phyloP scores from a whole-genome alignment of 768 basidiomycete species.

The Clavulina sp. region DNA sequence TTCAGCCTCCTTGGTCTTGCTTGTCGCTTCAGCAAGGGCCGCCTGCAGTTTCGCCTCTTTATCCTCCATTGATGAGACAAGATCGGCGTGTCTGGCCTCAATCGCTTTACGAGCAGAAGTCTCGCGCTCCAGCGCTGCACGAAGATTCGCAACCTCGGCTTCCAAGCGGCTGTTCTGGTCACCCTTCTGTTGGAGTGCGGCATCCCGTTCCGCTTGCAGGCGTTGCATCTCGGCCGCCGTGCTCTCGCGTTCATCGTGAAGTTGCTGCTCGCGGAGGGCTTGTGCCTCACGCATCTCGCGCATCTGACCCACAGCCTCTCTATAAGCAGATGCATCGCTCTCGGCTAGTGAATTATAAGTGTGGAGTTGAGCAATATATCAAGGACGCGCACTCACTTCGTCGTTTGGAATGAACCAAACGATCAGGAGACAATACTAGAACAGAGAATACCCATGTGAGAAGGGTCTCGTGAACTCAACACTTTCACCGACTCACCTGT shows the following conservation, averaged over 20 bases:
- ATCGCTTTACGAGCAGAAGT: constrained; percentile 38
- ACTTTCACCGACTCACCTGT: constrained; percentile 37
- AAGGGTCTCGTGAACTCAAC: neutral
- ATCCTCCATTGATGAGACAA: constrained; percentile 36
- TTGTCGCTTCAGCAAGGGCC: constrained; percentile 51
- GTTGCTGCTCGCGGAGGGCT: constrained; percentile 34
- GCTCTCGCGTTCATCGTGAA: constrained; percentile 39
- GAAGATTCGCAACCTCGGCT: constrained; percentile 39
- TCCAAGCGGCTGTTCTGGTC: constrained; percentile 7
- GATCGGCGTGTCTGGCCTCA: constrained; percentile 44
- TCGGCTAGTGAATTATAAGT: constrained; percentile 20
- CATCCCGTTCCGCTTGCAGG: constrained; percentile 30
- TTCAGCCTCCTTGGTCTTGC: constrained; percentile 44
- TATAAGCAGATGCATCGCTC: constrained; percentile 52
- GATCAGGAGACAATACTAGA: constrained; percentile 59
- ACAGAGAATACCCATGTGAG: neutral
- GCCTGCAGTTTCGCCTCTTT: constrained; percentile 35
- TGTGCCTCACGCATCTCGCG: constrained; percentile 40
- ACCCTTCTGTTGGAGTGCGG: constrained; percentile 18
- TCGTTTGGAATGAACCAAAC: constrained; percentile 47
- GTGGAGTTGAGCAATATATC: neutral
- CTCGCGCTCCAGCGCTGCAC: constrained; percentile 47
- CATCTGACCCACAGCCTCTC: constrained; percentile 54
- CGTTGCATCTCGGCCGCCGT: constrained; percentile 40
- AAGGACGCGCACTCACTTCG: constrained; percentile 39